Conservation (phyloP, 495 filamentous ascomycete species). For the Darksidea phi region DNA sequence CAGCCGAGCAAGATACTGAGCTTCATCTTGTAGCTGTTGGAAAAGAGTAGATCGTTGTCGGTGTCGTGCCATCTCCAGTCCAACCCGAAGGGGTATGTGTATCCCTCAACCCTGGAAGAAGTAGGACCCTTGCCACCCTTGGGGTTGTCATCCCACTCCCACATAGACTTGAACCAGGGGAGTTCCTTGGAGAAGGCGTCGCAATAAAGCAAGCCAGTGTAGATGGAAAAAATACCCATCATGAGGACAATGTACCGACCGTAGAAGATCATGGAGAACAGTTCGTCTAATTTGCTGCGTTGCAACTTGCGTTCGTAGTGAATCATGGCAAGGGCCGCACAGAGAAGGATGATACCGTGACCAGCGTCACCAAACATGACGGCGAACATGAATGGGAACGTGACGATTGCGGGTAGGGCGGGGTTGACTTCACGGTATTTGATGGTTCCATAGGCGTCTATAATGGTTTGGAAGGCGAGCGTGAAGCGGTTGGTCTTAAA, state of each 20-base stretch:
- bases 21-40: slow-evolving; percentile 99
- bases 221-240: slow-evolving; percentile 97
- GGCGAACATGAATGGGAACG: slow-evolving; percentile 96
- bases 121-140: slow-evolving; percentile 59
- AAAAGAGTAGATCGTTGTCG: slow-evolving; percentile 90
- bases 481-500: slow-evolving; percentile 98
- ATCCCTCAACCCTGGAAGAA: slow-evolving; percentile 63
- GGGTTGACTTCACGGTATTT: slow-evolving; percentile 98
- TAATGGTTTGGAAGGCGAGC: slow-evolving; percentile 96
- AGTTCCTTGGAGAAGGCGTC: slow-evolving; percentile 93
- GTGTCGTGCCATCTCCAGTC: slow-evolving; percentile 97
- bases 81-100: slow-evolving; percentile 91
- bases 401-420: slow-evolving; percentile 88
- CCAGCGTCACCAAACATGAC: slow-evolving; percentile 99
- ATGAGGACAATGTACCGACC: slow-evolving; percentile 97
- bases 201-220: slow-evolving; percentile 96
- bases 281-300: slow-evolving; percentile 86
- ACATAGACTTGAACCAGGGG: slow-evolving; percentile 82
- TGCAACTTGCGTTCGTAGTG: slow-evolving; percentile 83
- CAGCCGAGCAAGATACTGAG: slow-evolving; percentile 94
- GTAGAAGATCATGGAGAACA: slow-evolving; percentile 97
- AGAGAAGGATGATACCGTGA: slow-evolving; percentile 82
- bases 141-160: slow-evolving; percentile 76
- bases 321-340: slow-evolving; percentile 83
- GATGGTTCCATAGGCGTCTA: slow-evolving; percentile 95